Evolutionary conservation across 345 rosid genomes (phyloP), one percentile per base, ranked within the genome.

Genomic region (Gossypioides kirkii): DNA sequence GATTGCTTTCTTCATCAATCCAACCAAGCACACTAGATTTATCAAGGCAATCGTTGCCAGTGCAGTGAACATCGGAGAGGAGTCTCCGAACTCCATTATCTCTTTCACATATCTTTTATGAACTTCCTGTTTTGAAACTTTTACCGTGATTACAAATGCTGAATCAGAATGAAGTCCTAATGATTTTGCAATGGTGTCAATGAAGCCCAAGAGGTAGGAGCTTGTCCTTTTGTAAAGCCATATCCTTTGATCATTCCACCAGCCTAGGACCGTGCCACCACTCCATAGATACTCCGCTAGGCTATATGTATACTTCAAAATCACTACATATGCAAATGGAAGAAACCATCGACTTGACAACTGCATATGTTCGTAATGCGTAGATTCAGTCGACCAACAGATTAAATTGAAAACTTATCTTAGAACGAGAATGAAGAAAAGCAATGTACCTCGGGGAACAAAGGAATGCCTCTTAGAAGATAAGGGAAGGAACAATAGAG

Each of bases 51-150:
- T 66, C 10, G 90, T 86, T 26, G 93, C 84, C 17, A 94, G 64
- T 59, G 84, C 5, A 42, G 81, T 74, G 67, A 90, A 80, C 93
- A 87, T 87, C 0, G 91, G 86, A 18, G 96, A 86, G 11, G 87
- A 66, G 14, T 78, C 85, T 78, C 97, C 93, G 14, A 94, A 89
- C 71, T 94, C 97, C 86, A 92, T 86, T 20, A 75, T 76, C 83
- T 89, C 95, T 62, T 86, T 67, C 54, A 82, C 45, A 58, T 89
- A 88, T 58, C 97, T 78, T 26, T 61, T 32, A 2, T 73, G 54
- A 11, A 81, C 93, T 14, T 88, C 90, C 63, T 80, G 86, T 55
- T 94, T 89, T 0, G 88, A 81, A 10, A 88, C 93, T 80, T 94
- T 92, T 1, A 87, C 63, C 17, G 90, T 84, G 85, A 92, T 85